A percentile compares a stretch with the other conserved stretches of the same genome.
These are phyloP conservation scores for Eurotiales sp. DNA, from an alignment of 2,329 filamentous ascomycete species.

Conservation along the genomic window DNA sequence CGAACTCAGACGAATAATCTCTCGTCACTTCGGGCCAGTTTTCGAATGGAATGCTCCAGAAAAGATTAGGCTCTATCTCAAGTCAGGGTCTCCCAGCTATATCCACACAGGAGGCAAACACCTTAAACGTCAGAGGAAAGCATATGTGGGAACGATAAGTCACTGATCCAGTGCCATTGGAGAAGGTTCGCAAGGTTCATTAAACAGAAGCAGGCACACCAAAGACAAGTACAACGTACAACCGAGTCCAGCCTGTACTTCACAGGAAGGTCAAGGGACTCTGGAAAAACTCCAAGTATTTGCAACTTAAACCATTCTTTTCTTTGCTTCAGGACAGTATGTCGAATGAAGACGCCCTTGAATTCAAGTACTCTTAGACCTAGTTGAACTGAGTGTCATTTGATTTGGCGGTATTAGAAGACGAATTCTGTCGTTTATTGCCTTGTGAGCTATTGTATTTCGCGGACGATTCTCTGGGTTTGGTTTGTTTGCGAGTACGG, in stretches of 20 bases:
- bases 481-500: slow-evolving; percentile 29
- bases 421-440: slow-evolving; percentile 26
- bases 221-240: background rate
- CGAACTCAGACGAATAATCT: background rate
- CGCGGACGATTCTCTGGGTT: slow-evolving; percentile 27
- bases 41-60: background rate
- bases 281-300: too few species aligned
- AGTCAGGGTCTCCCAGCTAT: background rate
- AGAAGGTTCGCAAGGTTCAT: too few species aligned
- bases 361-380: too few species aligned
- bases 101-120: background rate
- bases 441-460: slow-evolving; percentile 15
- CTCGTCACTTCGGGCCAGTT: background rate
- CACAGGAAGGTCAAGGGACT: too few species aligned
- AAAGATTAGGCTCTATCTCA: background rate
- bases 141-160: background rate
- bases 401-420: slow-evolving; percentile 19
- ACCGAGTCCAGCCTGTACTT: background rate
- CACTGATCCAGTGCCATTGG: background rate
- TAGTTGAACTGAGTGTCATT: slow-evolving; percentile 21
- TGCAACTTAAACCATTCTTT: too few species aligned
- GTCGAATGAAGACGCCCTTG: too few species aligned
- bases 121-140: background rate
- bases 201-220: too few species aligned
- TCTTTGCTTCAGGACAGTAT: too few species aligned